Conservation (phyloP, 2,329 filamentous ascomycete species). For the Ophiostoma quercus region DNA sequence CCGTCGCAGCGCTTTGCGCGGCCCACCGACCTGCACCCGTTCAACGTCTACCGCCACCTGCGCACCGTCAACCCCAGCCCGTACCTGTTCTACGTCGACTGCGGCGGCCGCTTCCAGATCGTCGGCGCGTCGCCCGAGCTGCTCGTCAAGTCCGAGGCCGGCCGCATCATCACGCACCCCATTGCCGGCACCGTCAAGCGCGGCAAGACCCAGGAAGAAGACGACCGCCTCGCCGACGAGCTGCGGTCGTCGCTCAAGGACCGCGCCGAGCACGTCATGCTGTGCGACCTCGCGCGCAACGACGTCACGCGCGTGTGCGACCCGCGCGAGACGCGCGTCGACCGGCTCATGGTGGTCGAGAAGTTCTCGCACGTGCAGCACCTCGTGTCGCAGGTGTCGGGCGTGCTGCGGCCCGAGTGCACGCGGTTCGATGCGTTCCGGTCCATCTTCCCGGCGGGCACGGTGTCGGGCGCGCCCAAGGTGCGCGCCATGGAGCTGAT, state of each 20-base stretch:
- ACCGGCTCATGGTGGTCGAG: constrained; percentile 89
- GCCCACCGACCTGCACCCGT: constrained; percentile 86
- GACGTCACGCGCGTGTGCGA: constrained; percentile 95
- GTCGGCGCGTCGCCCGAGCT: constrained; percentile 93
- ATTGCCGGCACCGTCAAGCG: constrained; percentile 94
- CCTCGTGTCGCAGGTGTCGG: constrained; percentile 90
- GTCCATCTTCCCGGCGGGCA: constrained; percentile 94
- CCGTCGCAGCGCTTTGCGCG: constrained; percentile 89
- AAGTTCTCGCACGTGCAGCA: constrained; percentile 97
- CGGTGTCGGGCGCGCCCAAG: constrained; percentile 91
- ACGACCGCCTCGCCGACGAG: constrained; percentile 71
- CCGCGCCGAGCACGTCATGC: constrained; percentile 92
- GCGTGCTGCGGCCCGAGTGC: constrained; percentile 74
- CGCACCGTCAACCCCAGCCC: constrained; percentile 97
- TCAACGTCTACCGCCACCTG: constrained; percentile 95
- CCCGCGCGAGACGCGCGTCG: constrained; percentile 80
- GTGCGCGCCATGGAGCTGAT: constrained; percentile 97
- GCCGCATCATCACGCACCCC: constrained; percentile 83
- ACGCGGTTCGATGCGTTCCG: constrained; percentile 93
- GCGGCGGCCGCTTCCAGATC: constrained; percentile 84
- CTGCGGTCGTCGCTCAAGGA: constrained; percentile 81
- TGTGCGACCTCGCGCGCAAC: constrained; percentile 92
- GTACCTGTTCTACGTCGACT: constrained; percentile 95
- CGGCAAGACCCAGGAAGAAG: constrained; percentile 73
- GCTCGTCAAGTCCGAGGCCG: constrained; percentile 82